Percentiles rank a stretch among this genome's conserved stretches.
Evolutionary conservation across 1,139 yeast genomes (phyloP).

Genomic region (Protomyces macrosporus): DNA sequence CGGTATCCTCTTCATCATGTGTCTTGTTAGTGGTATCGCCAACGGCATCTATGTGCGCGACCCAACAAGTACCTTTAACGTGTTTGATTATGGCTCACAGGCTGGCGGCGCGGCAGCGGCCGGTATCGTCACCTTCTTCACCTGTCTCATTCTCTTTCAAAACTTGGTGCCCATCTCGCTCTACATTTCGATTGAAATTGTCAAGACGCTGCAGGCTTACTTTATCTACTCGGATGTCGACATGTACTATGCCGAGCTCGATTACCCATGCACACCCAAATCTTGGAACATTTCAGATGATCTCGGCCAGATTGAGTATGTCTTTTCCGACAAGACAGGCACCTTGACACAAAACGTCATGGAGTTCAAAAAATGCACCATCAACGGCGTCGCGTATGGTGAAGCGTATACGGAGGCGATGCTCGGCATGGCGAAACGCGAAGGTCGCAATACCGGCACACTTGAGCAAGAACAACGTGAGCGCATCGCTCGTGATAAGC

Average conservation of each 20-base stretch:
- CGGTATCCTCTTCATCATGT: conserved; percentile 62
- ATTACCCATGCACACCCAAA: conserved; percentile 93
- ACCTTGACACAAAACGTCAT: conserved; percentile 92
- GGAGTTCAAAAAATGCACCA: conserved; percentile 93
- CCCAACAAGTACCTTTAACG: conserved; percentile 53
- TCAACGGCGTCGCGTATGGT: conserved; percentile 83
- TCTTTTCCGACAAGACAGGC: conserved; percentile 95
- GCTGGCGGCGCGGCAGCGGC: conserved; percentile 66
- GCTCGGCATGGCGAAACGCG: conserved; percentile 84
- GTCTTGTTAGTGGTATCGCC: conserved; percentile 75
- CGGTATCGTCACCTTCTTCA: conserved; percentile 82
- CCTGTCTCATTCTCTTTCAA: conserved; percentile 81
- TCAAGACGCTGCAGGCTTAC: conserved; percentile 88
- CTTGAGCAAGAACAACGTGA: conserved; percentile 61
- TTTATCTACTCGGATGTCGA: conserved; percentile 83
- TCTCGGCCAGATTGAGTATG: conserved; percentile 91
- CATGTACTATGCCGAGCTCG: conserved; percentile 78
- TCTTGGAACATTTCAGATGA: conserved; percentile 97
- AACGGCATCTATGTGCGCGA: conserved; percentile 70
- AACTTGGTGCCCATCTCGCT: conserved; percentile 90
- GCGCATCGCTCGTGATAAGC: conserved; percentile 59
- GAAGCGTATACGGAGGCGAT: conserved; percentile 93
- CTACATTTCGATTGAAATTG: conserved; percentile 89
- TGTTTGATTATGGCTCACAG: conserved; percentile 64
- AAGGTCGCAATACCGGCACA: conserved; percentile 69